These are phyloP conservation scores for Ampelocalamus luodianensis DNA, from an alignment of 176 grass and related monocot genomes.

Conservation along the genomic window DNA sequence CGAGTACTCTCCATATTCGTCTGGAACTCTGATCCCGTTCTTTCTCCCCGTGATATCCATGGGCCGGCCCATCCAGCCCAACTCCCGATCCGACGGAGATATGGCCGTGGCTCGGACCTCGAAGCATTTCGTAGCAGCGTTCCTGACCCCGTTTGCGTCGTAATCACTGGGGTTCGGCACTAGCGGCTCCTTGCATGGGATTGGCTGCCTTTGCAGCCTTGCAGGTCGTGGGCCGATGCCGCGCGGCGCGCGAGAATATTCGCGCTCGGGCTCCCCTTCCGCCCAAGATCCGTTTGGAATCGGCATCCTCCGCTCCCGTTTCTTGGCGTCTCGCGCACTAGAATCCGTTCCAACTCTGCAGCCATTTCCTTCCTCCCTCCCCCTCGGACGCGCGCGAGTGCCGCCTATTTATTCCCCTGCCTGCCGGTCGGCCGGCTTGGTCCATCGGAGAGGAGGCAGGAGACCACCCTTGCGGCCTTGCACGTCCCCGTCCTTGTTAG, in stretches of 20 bases:
- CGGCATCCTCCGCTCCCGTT: conserved; percentile 63
- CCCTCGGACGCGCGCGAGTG: not conserved
- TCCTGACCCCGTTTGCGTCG: no score
- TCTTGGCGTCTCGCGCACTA: conserved; percentile 41
- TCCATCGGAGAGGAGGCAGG: conserved; percentile 26
- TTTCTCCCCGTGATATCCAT: not conserved
- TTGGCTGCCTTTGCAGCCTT: not conserved
- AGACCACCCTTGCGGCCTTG: no score
- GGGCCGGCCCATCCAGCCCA: not conserved
- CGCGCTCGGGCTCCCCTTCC: not conserved
- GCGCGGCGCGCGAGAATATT: conserved; percentile 39
- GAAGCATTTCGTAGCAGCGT: not conserved
- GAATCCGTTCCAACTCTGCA: not conserved
- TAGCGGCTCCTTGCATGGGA: no score
- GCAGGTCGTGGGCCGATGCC: not conserved
- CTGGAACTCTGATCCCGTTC: not conserved
- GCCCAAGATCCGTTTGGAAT: conserved; percentile 71
- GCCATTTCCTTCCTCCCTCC: not conserved
- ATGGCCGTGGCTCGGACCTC: not conserved
- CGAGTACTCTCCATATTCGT: not conserved
- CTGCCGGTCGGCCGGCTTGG: not conserved
- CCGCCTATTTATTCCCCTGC: conserved; percentile 43
- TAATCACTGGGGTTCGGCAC: no score
- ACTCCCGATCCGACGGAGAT: not conserved
- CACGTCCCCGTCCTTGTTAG: no score